Base-by-base conservation (phyloP, 1,139 yeast species). In the Blastobotrys buckinghamii region DNA sequence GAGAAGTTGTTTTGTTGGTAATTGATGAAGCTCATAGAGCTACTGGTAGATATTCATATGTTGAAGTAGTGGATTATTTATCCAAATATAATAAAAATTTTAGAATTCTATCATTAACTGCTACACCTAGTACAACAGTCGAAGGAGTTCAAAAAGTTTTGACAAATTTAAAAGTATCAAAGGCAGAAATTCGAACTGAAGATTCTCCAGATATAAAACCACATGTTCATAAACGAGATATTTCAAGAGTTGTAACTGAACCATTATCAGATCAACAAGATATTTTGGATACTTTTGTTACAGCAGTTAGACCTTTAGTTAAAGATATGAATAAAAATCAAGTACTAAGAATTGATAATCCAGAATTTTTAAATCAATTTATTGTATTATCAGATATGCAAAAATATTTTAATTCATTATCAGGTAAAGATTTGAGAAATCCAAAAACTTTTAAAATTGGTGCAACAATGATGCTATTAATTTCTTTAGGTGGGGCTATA, bases 1-100 rank as follows among this genome's bases (percentile, higher is more conserved):
- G 79, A 56, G 74, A 78, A 30, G 72, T 94, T 9, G 84, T 79
- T 0, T 77, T 95, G 50, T 60, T 94, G 44, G 92, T 94, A 1
- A 75, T 94, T 35, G 99, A 94, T 68, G 99, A 94, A 70, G 98
- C 98, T 0, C 99, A 94, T 66, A 72, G 96, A 44, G 88, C 97
- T 0, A 82, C 84, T 44, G 96, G 97, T 0, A 84, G 86, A 49
- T 90, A 89, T 62, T 85, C 97, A 0, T 92, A 92, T 59, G 84
- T 84, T 46, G 84, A 85, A 52, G 92, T 92, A 15, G 87, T 86
- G 4, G 73, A 79, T 53, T 82, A 78, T 57, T 63, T 90, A 39
- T 72, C 74, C 30, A 67, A 88, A 49, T 81, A 80, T 60, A 84
- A 82, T 58, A 68, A 75, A 0, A 79, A 88, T 1, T 84, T 80